phyloP scores from a whole-genome alignment of 2,329 filamentous ascomycete genomes.

The Dendryphion nanum region DNA sequence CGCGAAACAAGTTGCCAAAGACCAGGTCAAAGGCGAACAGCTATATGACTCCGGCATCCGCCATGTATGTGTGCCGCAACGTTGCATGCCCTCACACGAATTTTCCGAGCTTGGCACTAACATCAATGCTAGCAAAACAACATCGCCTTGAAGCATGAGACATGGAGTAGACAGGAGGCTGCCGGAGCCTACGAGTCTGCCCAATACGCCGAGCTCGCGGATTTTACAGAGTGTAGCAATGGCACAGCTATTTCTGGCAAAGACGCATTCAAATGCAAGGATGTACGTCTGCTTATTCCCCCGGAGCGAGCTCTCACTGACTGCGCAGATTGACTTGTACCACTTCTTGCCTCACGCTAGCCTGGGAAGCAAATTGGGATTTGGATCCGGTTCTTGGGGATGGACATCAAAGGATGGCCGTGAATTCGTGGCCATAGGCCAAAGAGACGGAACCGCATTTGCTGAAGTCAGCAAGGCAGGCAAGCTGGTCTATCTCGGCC shows the following conservation, averaged over 20 bases:
- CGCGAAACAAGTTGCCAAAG: slow-evolving; percentile 35
- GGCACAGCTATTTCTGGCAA: slow-evolving; percentile 35
- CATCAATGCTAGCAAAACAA: not conserved
- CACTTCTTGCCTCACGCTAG: slow-evolving; percentile 56
- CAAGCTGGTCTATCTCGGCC: slow-evolving; percentile 54
- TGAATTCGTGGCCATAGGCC: slow-evolving; percentile 56
- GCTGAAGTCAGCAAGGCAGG: slow-evolving; percentile 52
- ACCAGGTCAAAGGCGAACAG: slow-evolving; percentile 32
- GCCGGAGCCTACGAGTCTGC: slow-evolving; percentile 33
- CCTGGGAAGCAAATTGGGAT: slow-evolving; percentile 48
- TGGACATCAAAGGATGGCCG: slow-evolving; percentile 54
- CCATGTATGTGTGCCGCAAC: not conserved
- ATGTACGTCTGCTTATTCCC: slow-evolving; percentile 18
- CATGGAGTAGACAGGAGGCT: slow-evolving; percentile 34
- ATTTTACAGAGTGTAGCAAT: slow-evolving; percentile 35
- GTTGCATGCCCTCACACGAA: not conserved
- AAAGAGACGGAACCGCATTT: slow-evolving; percentile 56
- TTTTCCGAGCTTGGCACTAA: not conserved
- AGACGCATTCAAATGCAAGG: slow-evolving; percentile 41
- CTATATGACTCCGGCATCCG: slow-evolving; percentile 41
- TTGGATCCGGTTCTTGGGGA: slow-evolving; percentile 52
- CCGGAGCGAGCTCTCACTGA: slow-evolving; percentile 5
- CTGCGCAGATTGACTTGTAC: slow-evolving; percentile 52
- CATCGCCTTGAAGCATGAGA: slow-evolving; percentile 6
- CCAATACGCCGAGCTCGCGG: slow-evolving; percentile 34